Conservation (phyloP, 495 filamentous ascomycete species). For the Jackrogersella minutella region DNA sequence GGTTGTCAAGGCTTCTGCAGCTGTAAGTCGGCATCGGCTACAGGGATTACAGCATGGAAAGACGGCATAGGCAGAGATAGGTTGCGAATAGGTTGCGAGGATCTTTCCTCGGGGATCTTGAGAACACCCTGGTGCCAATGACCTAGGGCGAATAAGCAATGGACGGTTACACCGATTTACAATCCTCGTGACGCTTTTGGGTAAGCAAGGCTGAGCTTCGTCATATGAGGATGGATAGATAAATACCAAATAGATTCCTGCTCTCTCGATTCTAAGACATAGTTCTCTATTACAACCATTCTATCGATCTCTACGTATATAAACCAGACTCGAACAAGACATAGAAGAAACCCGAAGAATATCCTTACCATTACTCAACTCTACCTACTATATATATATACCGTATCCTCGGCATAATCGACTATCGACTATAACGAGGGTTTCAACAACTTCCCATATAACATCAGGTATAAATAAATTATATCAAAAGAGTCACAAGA, state of each 20-base stretch:
- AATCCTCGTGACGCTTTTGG: constrained; percentile 29
- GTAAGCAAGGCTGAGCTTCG: constrained; percentile 35
- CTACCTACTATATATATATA: not conserved
- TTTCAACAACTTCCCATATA: not conserved
- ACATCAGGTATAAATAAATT: too few relatives aligned
- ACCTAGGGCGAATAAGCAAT: constrained; percentile 17
- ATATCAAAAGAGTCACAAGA: too few relatives aligned
- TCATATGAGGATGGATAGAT: constrained; percentile 28
- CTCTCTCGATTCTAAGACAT: not conserved
- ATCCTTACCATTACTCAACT: not conserved
- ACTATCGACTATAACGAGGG: not conserved
- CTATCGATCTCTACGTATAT: not conserved
- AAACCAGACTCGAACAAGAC: not conserved
- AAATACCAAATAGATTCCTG: constrained; percentile 16
- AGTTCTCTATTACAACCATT: constrained; percentile 5
- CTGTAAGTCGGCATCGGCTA: constrained; percentile 10
- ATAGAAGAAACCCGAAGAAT: not conserved
- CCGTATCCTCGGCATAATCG: not conserved
- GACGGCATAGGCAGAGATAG: constrained; percentile 20
- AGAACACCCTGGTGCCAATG: constrained; percentile 15
- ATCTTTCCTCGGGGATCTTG: constrained; percentile 23
- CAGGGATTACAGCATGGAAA: constrained; percentile 38
- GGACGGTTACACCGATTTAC: constrained; percentile 21
- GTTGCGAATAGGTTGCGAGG: too few relatives aligned
- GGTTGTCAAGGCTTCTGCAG: constrained; percentile 12